Evolutionary conservation across 1,284 basidiomycete genomes (phyloP).

Genomic region (Fereydounia khargensis): DNA sequence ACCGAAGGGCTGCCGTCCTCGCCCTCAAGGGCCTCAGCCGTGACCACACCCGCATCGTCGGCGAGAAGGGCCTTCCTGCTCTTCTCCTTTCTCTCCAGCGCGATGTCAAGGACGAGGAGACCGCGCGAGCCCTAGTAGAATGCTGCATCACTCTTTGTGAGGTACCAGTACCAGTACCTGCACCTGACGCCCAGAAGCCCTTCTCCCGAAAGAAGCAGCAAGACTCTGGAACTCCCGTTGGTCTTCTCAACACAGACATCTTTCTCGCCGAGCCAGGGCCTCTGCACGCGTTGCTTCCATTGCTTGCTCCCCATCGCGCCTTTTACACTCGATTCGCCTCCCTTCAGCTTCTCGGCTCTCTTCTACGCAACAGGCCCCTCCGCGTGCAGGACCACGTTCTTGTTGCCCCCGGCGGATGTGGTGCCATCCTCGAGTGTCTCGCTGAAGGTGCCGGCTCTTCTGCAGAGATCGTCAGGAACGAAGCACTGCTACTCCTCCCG

Average conservation of each 20-base stretch:
- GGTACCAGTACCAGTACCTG: slow-evolving; percentile 11
- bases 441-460: slow-evolving; percentile 58
- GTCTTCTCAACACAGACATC: slow-evolving; percentile 69
- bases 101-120: slow-evolving; percentile 45
- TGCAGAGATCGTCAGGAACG: slow-evolving; percentile 54
- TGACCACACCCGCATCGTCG: slow-evolving; percentile 72
- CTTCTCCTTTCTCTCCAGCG: slow-evolving; percentile 32
- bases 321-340: slow-evolving; percentile 87
- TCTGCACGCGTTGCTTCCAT: slow-evolving; percentile 72
- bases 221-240: slow-evolving; percentile 62
- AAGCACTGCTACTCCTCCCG: slow-evolving; percentile 72
- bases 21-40: slow-evolving; percentile 86
- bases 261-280: slow-evolving; percentile 71
- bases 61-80: slow-evolving; percentile 39
- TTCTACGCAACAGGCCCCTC: slow-evolving; percentile 67
- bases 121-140: slow-evolving; percentile 39
- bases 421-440: slow-evolving; percentile 65
- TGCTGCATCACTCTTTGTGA: slow-evolving; percentile 47
- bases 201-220: slow-evolving; percentile 15
- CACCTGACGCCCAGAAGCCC: background rate
- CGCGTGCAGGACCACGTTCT: slow-evolving; percentile 85
- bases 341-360: slow-evolving; percentile 80
- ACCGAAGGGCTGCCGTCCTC: slow-evolving; percentile 84
- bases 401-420: slow-evolving; percentile 73
- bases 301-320: slow-evolving; percentile 59